Conservation (phyloP, 2,329 filamentous ascomycete genomes). For the Fragosphaeria purpurea region DNA sequence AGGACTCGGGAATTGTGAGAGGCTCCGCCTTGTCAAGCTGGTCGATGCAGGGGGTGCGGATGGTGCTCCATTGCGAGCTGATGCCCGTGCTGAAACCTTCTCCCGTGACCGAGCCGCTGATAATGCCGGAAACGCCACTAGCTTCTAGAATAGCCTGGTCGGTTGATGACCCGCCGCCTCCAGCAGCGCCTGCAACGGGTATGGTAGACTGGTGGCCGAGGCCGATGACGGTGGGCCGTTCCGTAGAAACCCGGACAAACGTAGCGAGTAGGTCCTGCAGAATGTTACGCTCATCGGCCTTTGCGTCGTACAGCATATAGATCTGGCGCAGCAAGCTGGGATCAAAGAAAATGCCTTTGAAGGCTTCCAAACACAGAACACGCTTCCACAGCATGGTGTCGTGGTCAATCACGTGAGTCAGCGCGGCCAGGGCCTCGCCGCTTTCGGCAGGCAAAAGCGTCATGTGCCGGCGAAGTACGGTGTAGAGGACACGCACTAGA, state of each 20-base stretch:
- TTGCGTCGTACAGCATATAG: conserved; percentile 68
- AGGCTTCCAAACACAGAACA: conserved; percentile 82
- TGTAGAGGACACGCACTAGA: conserved; percentile 71
- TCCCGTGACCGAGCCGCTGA: conserved; percentile 59
- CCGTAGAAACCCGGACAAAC: conserved; percentile 85
- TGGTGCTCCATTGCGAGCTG: conserved; percentile 81
- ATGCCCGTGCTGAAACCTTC: conserved; percentile 66
- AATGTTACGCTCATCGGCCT: conserved; percentile 62
- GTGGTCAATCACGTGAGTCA: conserved; percentile 81
- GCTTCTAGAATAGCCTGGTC: conserved; percentile 88
- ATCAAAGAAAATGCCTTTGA: conserved; percentile 76
- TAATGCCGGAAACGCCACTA: conserved; percentile 77
- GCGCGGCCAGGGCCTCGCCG: conserved; percentile 67
- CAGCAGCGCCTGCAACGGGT: conserved; percentile 51
- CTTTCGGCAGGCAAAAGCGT: conserved; percentile 66
- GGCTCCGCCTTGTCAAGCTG: conserved; percentile 87
- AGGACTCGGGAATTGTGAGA: conserved; percentile 77
- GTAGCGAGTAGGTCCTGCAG: conserved; percentile 74
- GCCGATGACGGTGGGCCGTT: conserved; percentile 82
- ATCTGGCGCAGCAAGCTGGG: conserved; percentile 68
- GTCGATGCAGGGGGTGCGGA: conserved; percentile 82
- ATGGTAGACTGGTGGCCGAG: conserved; percentile 81
- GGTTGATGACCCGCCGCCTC: conserved; percentile 46
- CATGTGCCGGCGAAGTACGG: conserved; percentile 70
- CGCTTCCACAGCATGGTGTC: conserved; percentile 80